Conservation (phyloP, 129 eudicot species). For the Heracleum sosnowskyi region DNA sequence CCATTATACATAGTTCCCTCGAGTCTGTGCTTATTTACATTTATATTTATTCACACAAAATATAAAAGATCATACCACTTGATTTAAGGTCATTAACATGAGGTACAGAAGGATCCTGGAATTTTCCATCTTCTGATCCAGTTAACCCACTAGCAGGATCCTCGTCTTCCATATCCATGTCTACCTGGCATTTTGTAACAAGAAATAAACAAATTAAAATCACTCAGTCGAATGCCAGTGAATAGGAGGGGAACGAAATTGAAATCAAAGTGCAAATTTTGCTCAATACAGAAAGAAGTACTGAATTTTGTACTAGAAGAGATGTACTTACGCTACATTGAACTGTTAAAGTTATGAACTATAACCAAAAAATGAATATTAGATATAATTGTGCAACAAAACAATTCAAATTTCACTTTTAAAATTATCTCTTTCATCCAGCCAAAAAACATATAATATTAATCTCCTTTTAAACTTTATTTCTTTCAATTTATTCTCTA, state of each 20-base stretch:
- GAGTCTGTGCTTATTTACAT: neutral
- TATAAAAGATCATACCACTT: slow-evolving; percentile 36
- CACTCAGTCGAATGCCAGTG: neutral
- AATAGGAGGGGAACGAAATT: neutral
- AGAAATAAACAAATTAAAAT: neutral
- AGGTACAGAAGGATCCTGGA: slow-evolving; percentile 25
- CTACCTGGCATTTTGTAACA: slow-evolving; percentile 50
- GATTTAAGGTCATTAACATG: slow-evolving; percentile 21
- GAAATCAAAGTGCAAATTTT: neutral
- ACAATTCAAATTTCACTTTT: neutral
- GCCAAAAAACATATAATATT: neutral
- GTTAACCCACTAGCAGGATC: slow-evolving; percentile 32
- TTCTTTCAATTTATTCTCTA: neutral
- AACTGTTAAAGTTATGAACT: neutral
- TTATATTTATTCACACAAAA: neutral
- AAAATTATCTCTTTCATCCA: neutral
- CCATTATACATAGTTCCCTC: neutral
- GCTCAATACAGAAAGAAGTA: neutral
- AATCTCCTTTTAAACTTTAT: neutral
- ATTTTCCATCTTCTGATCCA: slow-evolving; percentile 26
- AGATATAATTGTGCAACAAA: neutral
- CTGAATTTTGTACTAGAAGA: neutral
- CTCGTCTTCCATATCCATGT: slow-evolving; percentile 95
- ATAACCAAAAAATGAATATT: neutral
- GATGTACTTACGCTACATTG: neutral